Evolutionary conservation across 768 basidiomycete species (phyloP).

Genomic region (Suillus lakei): DNA sequence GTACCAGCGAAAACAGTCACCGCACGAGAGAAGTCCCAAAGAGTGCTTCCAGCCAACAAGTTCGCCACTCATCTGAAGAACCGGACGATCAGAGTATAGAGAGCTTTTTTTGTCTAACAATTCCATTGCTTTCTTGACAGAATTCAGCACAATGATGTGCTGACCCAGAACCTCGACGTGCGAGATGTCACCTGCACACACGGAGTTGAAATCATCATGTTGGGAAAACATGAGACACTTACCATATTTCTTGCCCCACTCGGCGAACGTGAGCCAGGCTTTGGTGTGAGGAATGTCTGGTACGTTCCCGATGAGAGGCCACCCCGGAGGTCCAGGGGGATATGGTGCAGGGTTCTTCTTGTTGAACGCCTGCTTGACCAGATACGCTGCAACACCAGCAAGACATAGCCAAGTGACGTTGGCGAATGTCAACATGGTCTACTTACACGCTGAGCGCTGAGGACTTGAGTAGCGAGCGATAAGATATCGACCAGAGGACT

Average conservation of each 20-base stretch:
- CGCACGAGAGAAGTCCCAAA: slow-evolving; percentile 43
- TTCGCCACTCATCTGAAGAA: slow-evolving; percentile 43
- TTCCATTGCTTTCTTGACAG: slow-evolving; percentile 52
- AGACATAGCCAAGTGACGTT: slow-evolving; percentile 36
- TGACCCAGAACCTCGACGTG: slow-evolving; percentile 65
- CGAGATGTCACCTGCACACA: slow-evolving; percentile 55
- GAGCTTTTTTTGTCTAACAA: slow-evolving; percentile 70
- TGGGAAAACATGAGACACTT: not conserved
- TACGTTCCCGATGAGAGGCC: slow-evolving; percentile 52
- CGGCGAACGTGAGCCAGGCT: slow-evolving; percentile 48
- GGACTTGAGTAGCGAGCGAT: not conserved
- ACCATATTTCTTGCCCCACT: slow-evolving; percentile 53
- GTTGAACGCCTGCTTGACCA: slow-evolving; percentile 27
- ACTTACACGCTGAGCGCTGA: not conserved
- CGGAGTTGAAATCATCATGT: not conserved
- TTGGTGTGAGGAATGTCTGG: slow-evolving; percentile 51
- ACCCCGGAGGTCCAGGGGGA: slow-evolving; percentile 51
- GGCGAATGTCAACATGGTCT: slow-evolving; percentile 28
- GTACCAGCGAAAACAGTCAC: slow-evolving; percentile 45
- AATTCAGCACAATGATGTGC: slow-evolving; percentile 59
- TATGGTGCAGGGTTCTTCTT: slow-evolving; percentile 31
- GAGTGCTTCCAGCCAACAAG: slow-evolving; percentile 38
- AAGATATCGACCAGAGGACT: not conserved
- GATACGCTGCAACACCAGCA: slow-evolving; percentile 30
- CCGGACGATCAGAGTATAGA: slow-evolving; percentile 68